Evolutionary conservation across 169 alveolate species (phyloP).

Genomic region (Plasmodium yoelii): DNA sequence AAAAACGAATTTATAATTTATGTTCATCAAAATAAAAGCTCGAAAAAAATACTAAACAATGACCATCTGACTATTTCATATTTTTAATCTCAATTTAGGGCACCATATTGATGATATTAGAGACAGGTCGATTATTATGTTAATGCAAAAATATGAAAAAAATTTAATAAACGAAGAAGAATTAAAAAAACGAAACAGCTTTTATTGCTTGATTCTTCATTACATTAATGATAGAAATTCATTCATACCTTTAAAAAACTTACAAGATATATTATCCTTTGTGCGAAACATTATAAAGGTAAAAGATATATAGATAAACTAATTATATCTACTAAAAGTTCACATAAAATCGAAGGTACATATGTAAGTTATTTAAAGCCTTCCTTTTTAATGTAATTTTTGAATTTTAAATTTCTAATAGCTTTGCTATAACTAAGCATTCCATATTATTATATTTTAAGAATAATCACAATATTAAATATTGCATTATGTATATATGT

Average conservation of each 20-base stretch:
- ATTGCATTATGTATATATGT: too few species aligned
- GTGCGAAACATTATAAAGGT: conserved; percentile 52
- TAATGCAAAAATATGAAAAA: conserved; percentile 70
- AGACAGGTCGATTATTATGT: conserved; percentile 63
- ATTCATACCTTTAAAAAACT: conserved; percentile 42
- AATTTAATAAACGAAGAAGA: conserved; percentile 47
- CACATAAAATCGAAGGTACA: background rate
- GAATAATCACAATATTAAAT: too few species aligned
- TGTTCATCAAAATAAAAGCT: background rate
- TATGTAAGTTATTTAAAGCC: too few species aligned
- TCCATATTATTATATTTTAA: too few species aligned
- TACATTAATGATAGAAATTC: conserved; percentile 72
- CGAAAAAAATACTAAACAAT: background rate
- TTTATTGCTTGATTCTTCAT: conserved; percentile 60
- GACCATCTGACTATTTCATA: background rate
- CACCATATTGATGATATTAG: conserved; percentile 58
- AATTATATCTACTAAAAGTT: background rate
- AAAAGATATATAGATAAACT: conserved; percentile 8
- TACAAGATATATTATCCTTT: conserved; percentile 21
- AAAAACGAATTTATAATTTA: background rate
- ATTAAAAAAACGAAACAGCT: conserved; percentile 51
- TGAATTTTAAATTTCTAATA: too few species aligned
- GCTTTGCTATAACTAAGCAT: too few species aligned
- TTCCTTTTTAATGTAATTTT: too few species aligned
- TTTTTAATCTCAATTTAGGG: conserved; percentile 32